A percentile compares a stretch with the other conserved stretches of the same genome.
phyloP scores from a whole-genome alignment of 2,329 filamentous ascomycete genomes.

The Alternaria sp. region DNA sequence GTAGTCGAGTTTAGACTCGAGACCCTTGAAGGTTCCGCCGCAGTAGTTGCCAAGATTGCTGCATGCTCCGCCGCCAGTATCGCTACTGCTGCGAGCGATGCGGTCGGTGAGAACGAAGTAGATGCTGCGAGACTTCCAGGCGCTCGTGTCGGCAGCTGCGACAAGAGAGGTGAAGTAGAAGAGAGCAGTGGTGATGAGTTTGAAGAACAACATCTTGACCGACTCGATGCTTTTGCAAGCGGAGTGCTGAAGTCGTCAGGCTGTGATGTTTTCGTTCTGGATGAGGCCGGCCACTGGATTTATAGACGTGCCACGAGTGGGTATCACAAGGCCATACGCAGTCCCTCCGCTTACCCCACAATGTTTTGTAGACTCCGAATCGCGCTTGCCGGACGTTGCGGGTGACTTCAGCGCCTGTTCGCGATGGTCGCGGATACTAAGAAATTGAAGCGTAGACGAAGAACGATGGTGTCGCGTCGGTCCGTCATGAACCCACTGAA shows the following conservation, averaged over 20 bases:
- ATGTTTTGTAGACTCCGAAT: neutral
- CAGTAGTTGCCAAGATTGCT: constrained; percentile 54
- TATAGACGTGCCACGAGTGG: constrained; percentile 12
- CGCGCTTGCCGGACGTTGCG: constrained; percentile 1
- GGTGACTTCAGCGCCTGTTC: constrained; percentile 6
- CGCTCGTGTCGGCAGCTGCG: constrained; percentile 41
- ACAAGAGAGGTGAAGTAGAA: constrained; percentile 31
- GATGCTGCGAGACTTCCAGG: constrained; percentile 51
- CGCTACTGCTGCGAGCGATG: constrained; percentile 45
- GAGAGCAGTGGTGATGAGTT: constrained; percentile 10
- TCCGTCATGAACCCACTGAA: constrained; percentile 17
- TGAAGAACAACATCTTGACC: constrained; percentile 31
- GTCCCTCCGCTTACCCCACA: constrained; percentile 6
- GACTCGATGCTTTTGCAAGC: neutral
- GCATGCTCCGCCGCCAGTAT: constrained; percentile 44
- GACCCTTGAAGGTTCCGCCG: constrained; percentile 61
- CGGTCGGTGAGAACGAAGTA: constrained; percentile 51
- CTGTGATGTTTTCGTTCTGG: constrained; percentile 6
- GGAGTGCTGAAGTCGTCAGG: constrained; percentile 6
- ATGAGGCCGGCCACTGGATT: constrained; percentile 10
- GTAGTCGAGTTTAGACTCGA: constrained; percentile 60
- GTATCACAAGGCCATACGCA: neutral
- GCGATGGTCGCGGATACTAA: constrained; percentile 8
- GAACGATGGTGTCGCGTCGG: constrained; percentile 10
- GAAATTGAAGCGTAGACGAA: neutral